phyloP scores from a whole-genome alignment of 805 yeast species.

The Hermanozyma aechmeae region DNA sequence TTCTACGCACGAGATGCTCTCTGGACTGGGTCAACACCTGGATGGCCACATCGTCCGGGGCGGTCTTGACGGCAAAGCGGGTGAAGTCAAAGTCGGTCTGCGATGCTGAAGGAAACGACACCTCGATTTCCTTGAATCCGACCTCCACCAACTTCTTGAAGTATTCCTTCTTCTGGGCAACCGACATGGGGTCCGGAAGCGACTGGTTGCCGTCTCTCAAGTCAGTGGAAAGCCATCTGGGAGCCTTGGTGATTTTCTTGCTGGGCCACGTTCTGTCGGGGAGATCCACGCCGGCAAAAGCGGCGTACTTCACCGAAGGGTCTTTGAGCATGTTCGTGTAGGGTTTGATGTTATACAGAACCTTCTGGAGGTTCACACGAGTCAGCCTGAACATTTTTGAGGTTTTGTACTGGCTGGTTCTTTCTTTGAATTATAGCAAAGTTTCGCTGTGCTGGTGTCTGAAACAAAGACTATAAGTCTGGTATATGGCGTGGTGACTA shows the following conservation, averaged over 20 bases:
- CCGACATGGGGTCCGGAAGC: slow-evolving; percentile 75
- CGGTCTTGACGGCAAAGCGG: slow-evolving; percentile 67
- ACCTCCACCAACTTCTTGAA: slow-evolving; percentile 63
- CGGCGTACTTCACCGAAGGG: slow-evolving; percentile 54
- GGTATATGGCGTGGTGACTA: neutral
- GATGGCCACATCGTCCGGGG: slow-evolving; percentile 66
- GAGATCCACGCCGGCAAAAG: slow-evolving; percentile 45
- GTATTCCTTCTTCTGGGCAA: slow-evolving; percentile 64
- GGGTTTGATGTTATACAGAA: slow-evolving; percentile 11
- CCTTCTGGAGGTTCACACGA: slow-evolving; percentile 15
- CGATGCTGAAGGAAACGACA: slow-evolving; percentile 72
- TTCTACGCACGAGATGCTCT: slow-evolving; percentile 63
- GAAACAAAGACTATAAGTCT: neutral
- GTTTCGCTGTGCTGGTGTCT: too few relatives aligned
- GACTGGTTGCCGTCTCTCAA: slow-evolving; percentile 78
- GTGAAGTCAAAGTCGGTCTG: slow-evolving; percentile 80
- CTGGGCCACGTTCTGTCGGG: slow-evolving; percentile 68
- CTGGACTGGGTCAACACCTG: slow-evolving; percentile 74
- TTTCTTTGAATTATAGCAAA: too few relatives aligned
- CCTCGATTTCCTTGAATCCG: slow-evolving; percentile 78
- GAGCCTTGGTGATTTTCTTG: slow-evolving; percentile 57
- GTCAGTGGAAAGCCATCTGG: slow-evolving; percentile 76
- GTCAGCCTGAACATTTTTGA: slow-evolving; percentile 17
- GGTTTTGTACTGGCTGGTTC: too few relatives aligned
- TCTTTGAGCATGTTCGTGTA: slow-evolving; percentile 50